These are phyloP conservation scores for Thermomucor indicae-seudaticae DNA, from an alignment of 371 early-diverging fungal genomes.

Conservation along the genomic window DNA sequence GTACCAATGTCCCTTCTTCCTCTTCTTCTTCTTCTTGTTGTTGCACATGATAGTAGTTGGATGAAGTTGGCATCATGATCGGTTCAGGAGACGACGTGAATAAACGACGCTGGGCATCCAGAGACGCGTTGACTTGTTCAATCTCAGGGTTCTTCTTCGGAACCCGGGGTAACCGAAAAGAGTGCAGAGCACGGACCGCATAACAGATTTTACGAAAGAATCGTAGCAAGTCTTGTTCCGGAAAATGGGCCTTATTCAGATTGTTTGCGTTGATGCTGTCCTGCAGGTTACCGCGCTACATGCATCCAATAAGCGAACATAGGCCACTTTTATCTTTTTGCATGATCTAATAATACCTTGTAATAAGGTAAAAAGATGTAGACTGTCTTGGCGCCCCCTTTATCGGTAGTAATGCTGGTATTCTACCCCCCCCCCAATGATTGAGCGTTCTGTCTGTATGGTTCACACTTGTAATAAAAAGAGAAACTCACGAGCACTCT, in stretches of 20 bases:
- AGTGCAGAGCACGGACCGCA: slow-evolving; percentile 58
- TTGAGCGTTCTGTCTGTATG: background rate
- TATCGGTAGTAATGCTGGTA: slow-evolving; percentile 48
- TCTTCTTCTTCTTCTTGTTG: background rate
- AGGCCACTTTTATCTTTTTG: background rate
- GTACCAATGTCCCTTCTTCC: background rate
- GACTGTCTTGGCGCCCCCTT: slow-evolving; percentile 54
- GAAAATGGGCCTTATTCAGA: slow-evolving; percentile 45
- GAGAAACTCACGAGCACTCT: slow-evolving; percentile 46
- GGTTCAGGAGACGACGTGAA: too few relatives aligned
- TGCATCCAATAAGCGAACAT: background rate
- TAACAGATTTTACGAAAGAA: slow-evolving; percentile 60
- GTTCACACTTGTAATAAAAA: background rate
- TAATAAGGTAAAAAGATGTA: slow-evolving; percentile 65
- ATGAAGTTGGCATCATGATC: background rate
- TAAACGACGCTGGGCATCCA: too few relatives aligned
- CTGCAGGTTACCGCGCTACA: slow-evolving; percentile 50
- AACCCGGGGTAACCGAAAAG: slow-evolving; percentile 45
- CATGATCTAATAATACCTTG: slow-evolving; percentile 24
- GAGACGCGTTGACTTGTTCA: slow-evolving; percentile 9
- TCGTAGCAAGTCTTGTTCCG: slow-evolving; percentile 54
- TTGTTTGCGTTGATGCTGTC: slow-evolving; percentile 57
- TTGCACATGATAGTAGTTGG: background rate
- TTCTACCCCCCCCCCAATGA: slow-evolving; percentile 25
- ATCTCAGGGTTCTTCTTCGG: slow-evolving; percentile 29